Base-by-base conservation (phyloP, 1,284 basidiomycete genomes). In the Kalmanozyma brasiliensis region DNA sequence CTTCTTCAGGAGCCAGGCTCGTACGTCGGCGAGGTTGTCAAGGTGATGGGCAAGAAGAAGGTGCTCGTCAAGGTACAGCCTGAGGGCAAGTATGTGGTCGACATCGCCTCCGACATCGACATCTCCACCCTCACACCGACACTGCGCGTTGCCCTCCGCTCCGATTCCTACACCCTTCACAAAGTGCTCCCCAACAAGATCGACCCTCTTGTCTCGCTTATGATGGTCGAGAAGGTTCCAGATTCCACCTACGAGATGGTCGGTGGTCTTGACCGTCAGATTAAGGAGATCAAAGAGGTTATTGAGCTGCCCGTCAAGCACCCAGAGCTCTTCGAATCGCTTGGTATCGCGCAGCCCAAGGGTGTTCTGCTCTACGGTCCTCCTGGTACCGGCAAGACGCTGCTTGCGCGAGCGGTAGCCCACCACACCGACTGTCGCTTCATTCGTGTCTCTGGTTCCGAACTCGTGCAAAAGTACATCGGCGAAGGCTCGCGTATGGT, bases 151-250 rank as follows among this genome's bases (percentile, higher is more conserved):
- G 94, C 95, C 9, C 89, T 98, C 47, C 92, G 94, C 44, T 95
- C 94, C 63, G 95, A 98, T 83, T 93, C 90, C 1, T 97, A 97
- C 84, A 91, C 91, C 34, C 68, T 82, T 9, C 80, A 82, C 73
- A 81, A 79, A 47, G 77, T 82, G 20, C 63, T 82, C 4, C 80
- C 80, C 19, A 82, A 82, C 71, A 82, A 82, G 73, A 70, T 82
- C 35, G 80, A 82, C 61, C 80, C 80, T 16, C 69, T 82, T 33
- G 80, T 82, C 26, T 80, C 78, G 32, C 73, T 82, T 43, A 82
- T 98, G 96, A 97, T 98, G 95, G 95, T 98, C n/a, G 95, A 98
- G 85, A 98, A 98, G 84, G 95, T 98, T 0, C 95, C 95, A 0
- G 95, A 98, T 83, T 93, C 91, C 83, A 98, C 95, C 33, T 98